Base-by-base conservation (phyloP, 75 land plant species). In the Azolla pinnata region DNA sequence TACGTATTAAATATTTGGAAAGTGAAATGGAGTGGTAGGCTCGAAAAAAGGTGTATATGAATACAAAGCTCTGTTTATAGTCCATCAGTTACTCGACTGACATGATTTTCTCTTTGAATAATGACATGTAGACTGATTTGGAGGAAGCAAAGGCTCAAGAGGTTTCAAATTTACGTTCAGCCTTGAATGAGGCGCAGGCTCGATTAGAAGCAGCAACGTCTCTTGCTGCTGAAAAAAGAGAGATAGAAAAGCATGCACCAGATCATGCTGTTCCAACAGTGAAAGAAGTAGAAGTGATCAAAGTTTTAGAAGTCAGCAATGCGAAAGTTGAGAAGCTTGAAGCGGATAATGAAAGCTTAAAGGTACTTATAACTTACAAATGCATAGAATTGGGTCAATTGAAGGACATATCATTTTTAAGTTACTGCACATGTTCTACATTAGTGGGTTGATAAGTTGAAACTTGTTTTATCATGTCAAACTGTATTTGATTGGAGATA, bases 111-210 rank as follows among this genome's bases (percentile, higher is more conserved):
- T n/a, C n/a, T n/a, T n/a, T n/a, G n/a, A n/a, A n/a, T n/a, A n/a
- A n/a, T n/a, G n/a, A n/a, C n/a, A 38, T 38, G 30, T 69, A 91
- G 97, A 70, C 75, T 68, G 97, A 91, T 50, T 7, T 80, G 64
- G 97, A 91, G 65, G 97, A 91, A 67, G 73, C 90, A 5, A 91
- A 88, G 62, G 60, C 63, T 10, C 96, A 80, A 40, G 97, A 91
- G 74, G 85, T 72, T 60, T 62, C 82, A 54, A 82, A 88, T 60
- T 62, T 91, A 52, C 83, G 82, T 62, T 61, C 71, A 53, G 84
- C 80, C 31, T 72, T 91, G 57, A 74, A 88, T 51, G 80, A 88
- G 29, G 58, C 79, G 82, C 76, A 78, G 56, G 25, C 55, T 14
- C 81, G 88, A 44, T 64, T 77, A 19, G 38, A 77, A 53, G 81